These are phyloP conservation scores for Cytospora mali DNA, from an alignment of 2,329 filamentous ascomycete genomes.

Conservation along the genomic window DNA sequence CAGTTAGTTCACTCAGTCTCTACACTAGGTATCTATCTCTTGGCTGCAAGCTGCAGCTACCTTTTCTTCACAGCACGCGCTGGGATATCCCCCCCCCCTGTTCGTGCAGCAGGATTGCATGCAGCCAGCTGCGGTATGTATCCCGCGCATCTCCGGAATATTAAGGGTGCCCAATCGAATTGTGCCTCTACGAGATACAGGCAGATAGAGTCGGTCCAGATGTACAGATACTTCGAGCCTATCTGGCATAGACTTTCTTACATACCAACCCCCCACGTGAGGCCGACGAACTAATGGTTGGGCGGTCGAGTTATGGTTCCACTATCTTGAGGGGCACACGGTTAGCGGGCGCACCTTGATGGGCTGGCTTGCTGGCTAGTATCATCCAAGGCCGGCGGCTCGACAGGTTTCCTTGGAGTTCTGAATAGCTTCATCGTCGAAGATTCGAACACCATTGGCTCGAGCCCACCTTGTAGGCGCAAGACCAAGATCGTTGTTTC, in stretches of 20 bases:
- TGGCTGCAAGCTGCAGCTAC: background rate
- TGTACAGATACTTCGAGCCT: constrained; percentile 19
- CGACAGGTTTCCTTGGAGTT: constrained; percentile 13
- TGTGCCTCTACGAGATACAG: constrained; percentile 5
- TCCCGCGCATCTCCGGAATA: constrained; percentile 15
- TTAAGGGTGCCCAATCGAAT: constrained; percentile 8
- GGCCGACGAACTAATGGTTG: constrained; percentile 14
- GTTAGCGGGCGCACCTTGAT: constrained; percentile 11
- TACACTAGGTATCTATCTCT: background rate
- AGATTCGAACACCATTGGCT: too few species aligned
- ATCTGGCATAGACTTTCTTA: background rate
- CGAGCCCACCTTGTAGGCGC: too few species aligned
- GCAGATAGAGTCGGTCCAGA: background rate
- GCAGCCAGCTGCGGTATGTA: constrained; percentile 4
- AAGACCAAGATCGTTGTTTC: too few species aligned
- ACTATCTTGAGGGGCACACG: background rate
- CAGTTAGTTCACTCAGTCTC: too few species aligned
- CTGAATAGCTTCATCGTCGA: constrained; percentile 16
- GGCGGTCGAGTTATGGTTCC: background rate
- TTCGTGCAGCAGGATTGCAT: constrained; percentile 22
- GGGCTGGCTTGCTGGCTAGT: background rate
- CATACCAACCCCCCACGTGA: constrained; percentile 16
- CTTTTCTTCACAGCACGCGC: constrained; percentile 12
- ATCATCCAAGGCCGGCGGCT: constrained; percentile 18
- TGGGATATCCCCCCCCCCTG: constrained; percentile 15